Base-by-base conservation (phyloP, 305 asterid species). In the Fraxinus paxiana region DNA sequence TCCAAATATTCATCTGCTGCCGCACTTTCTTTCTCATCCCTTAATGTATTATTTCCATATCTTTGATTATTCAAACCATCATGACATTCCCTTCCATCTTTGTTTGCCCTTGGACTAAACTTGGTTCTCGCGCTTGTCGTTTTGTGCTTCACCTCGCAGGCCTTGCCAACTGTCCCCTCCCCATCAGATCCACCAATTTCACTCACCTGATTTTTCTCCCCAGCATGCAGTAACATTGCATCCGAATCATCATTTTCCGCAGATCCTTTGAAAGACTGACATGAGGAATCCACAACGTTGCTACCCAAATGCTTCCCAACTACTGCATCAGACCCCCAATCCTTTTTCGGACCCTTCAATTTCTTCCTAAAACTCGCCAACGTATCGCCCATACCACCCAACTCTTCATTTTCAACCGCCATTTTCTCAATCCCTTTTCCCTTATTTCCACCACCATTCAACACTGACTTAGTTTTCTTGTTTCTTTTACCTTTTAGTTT, bases 301-400 rank as follows among this genome's bases (percentile, higher is more conserved):
- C 80, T 71, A 78, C 82, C 73, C 78, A 81, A 70, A 78, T 75
- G 86, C 82, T 81, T 88, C 73, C 48, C 86, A 72, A 77, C 86
- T 5, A 30, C 81, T 26, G 80, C 79, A 30, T 81, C 87, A 86
- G 85, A 82, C 77, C 89, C 90, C 78, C 79, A 85, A 76, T 82
- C 87, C 89, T 89, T 92, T 82, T 90, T 94, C 9, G 98, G 94
- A 79, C 86, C 97, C 91, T 85, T 91, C 90, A 94, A 85, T 86
- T 94, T 94, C 88, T 90, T 94, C 91, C 92, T 90, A 79, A 94
- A 92, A 85, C 76, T 93, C 7, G 98, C 99, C 88, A 96, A 88
- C 5, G 99, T 96, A 61, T 96, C 99, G 75, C 92, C 91, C 99
- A 96, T 93, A 78, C 92, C 92, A 75, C 86, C 92, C 77, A 90